Evolutionary conservation across 2,329 filamentous ascomycete genomes (phyloP), one percentile per base, ranked within the genome.

Genomic region (Sordariomycetes sp.): DNA sequence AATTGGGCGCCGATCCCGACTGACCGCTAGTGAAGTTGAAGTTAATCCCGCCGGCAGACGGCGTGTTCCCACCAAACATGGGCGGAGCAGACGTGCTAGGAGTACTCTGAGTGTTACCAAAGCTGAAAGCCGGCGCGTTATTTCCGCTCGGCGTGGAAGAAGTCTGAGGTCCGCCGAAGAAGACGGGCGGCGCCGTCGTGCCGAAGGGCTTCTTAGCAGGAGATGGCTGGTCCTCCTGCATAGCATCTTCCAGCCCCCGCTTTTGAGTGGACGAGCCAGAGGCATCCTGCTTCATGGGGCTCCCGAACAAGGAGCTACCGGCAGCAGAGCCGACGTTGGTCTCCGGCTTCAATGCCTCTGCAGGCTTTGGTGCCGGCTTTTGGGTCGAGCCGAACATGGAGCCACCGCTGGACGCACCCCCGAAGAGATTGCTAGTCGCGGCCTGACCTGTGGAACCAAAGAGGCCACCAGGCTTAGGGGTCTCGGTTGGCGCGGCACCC

Each of bases 251-350:
- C 42, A 62, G 59, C 3, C 59, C 53, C 17, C 64, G 61, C 59
- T 67, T 66, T 10, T 58, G 51, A 10, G 60, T 52, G 13, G 59
- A 57, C 28, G 28, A 8, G 8, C 28, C 28, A 17, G 59, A 55
- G 54, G 58, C 58, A 24, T 62, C 70, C 58, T 77, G 70, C 60
- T 75, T 74, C 64, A 76, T 72, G 17, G 70, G 70, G 56, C 72
- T 73, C 35, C 70, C 70, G 48, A 57, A 57, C 45, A 53, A 28
- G 12, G 56, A 22, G 35, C 50, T 54, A 32, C 28, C 28, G 28
- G 28, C 28, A 20, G 74, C 15, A 22, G 63, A 56, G 3, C 62
- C 55, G 5, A 67, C 57, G 12, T 64, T 61, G 52, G 64, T 61
- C 17, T 57, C 34, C 24, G 64, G 65, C 45, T 68, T 68, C 1